Evolutionary conservation across 1,284 basidiomycete species (phyloP).

Genomic region (Pseudozyma sp.): DNA sequence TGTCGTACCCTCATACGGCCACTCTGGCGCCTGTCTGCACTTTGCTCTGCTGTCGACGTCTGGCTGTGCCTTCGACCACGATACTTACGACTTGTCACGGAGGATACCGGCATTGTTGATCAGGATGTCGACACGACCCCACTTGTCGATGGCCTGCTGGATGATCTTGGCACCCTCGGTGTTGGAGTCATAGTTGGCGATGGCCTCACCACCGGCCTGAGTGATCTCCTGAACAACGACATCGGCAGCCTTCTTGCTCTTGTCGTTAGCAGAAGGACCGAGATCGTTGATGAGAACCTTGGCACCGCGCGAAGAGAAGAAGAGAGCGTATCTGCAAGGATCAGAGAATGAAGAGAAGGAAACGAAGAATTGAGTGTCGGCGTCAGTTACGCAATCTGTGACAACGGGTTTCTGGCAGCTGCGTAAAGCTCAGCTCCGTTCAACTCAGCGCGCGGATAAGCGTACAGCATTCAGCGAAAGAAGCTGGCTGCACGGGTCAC

Average conservation of each 20-base stretch:
- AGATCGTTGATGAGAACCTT: conserved; percentile 78
- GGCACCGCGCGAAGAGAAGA: conserved; percentile 85
- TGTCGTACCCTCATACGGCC: background rate
- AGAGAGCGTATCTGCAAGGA: conserved; percentile 81
- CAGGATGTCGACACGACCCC: conserved; percentile 77
- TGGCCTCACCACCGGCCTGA: conserved; percentile 74
- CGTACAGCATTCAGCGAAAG: background rate
- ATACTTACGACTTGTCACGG: conserved; percentile 72
- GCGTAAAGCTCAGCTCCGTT: too few relatives aligned
- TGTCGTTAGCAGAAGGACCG: conserved; percentile 81
- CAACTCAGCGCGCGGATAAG: background rate
- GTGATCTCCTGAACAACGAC: conserved; percentile 91
- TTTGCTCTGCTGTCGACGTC: too few relatives aligned
- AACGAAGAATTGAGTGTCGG: background rate
- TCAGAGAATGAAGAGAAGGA: background rate
- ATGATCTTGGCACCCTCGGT: conserved; percentile 89
- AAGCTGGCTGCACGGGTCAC: background rate
- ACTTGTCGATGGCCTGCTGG: conserved; percentile 85
- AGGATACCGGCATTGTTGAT: conserved; percentile 98
- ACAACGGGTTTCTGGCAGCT: background rate
- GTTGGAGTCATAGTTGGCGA: conserved; percentile 85
- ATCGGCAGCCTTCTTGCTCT: conserved; percentile 87
- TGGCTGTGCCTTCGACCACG: too few relatives aligned
- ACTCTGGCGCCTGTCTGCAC: too few relatives aligned
- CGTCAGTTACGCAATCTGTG: conserved; percentile 2